phyloP scores from a whole-genome alignment of 306 rosid species.

The Begonia peltatifolia region DNA sequence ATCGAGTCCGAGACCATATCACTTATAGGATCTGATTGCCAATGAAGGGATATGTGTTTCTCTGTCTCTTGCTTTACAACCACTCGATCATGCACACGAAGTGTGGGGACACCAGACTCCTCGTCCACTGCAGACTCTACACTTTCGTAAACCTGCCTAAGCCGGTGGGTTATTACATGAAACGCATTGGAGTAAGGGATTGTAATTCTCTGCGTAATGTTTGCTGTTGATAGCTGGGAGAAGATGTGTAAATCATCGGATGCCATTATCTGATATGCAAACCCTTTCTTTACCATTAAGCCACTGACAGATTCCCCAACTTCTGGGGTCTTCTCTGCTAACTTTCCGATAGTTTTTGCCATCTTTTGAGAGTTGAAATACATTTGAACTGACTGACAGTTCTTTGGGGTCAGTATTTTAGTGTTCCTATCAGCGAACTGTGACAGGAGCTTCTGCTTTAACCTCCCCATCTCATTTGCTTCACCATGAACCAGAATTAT shows the following conservation, averaged over 20 bases:
- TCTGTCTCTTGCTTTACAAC: constrained; percentile 75
- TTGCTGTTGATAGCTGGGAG: constrained; percentile 75
- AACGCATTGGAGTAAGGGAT: constrained; percentile 69
- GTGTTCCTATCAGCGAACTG: constrained; percentile 80
- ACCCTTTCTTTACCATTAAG: constrained; percentile 77
- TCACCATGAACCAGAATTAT: constrained; percentile 95
- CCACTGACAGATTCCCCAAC: constrained; percentile 65
- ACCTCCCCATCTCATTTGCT: constrained; percentile 95
- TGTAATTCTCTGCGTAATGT: constrained; percentile 67
- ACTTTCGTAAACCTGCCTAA: constrained; percentile 61
- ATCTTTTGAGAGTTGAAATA: constrained; percentile 83
- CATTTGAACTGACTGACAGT: constrained; percentile 90
- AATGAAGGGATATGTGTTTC: constrained; percentile 72
- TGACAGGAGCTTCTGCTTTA: constrained; percentile 68
- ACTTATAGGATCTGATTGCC: constrained; percentile 78
- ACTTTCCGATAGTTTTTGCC: constrained; percentile 85
- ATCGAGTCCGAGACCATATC: constrained; percentile 87
- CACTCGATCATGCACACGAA: constrained; percentile 64
- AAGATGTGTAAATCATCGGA: constrained; percentile 88
- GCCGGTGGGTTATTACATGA: constrained; percentile 45
- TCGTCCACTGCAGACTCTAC: constrained; percentile 69
- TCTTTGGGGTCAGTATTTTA: constrained; percentile 77
- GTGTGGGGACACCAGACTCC: constrained; percentile 54
- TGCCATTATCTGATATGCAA: constrained; percentile 90
- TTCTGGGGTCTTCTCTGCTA: constrained; percentile 67